A percentile compares a stretch with the other conserved stretches of the same genome.
Evolutionary conservation across 306 rosid genomes (phyloP).

Genomic region (Benincasa hispida): DNA sequence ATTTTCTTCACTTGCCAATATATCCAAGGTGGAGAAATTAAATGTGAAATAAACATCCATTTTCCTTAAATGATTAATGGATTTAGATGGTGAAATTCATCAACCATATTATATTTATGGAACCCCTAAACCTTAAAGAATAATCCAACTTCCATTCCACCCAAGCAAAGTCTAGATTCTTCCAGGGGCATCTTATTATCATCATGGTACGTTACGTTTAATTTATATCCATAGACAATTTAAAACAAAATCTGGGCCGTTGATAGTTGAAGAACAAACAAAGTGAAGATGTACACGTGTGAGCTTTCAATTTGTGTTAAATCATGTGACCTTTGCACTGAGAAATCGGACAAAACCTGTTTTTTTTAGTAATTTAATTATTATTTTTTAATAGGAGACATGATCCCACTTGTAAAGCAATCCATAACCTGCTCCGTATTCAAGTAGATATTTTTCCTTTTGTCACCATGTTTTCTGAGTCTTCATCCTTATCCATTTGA

Average conservation of each 20-base stretch:
- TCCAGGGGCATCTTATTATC: background rate
- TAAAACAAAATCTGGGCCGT: background rate
- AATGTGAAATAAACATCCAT: background rate
- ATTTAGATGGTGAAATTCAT: background rate
- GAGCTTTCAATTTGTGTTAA: background rate
- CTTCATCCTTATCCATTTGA: constrained; percentile 4
- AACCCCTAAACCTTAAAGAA: too few species aligned
- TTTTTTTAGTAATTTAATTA: too few species aligned
- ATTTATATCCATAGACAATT: background rate
- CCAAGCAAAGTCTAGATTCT: background rate
- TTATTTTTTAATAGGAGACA: background rate
- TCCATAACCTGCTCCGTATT: background rate
- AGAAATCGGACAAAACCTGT: background rate
- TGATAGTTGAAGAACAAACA: background rate
- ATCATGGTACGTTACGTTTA: background rate
- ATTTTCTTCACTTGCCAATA: background rate
- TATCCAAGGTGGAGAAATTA: background rate
- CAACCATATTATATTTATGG: too few species aligned
- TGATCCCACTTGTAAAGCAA: background rate
- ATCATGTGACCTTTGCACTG: background rate
- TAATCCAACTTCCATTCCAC: background rate
- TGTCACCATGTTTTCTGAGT: background rate
- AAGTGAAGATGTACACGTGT: background rate
- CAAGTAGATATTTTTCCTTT: background rate
- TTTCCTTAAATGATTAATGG: background rate